These are phyloP conservation scores for Plectosphaerella plurivora DNA, from an alignment of 2,329 filamentous ascomycete genomes.

Conservation along the genomic window DNA sequence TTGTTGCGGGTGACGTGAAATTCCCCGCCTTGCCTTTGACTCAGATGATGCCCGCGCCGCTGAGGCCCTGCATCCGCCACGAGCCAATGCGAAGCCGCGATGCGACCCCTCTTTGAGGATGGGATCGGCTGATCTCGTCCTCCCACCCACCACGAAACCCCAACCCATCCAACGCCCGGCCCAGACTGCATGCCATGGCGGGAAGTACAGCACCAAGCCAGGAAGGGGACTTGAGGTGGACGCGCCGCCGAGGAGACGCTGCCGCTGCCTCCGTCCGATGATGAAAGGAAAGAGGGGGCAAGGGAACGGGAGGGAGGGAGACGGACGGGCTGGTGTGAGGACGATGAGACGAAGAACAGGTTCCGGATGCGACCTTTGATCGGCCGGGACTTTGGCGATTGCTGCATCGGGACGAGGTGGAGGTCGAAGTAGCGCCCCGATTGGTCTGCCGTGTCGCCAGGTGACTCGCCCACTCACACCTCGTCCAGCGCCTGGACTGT, in stretches of 20 bases:
- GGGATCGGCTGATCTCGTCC: neutral
- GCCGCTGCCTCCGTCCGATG: no score
- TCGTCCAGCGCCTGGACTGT: neutral
- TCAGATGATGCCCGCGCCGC: neutral
- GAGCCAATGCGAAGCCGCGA: neutral
- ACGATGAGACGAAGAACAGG: neutral
- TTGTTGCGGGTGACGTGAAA: neutral
- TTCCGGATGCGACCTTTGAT: neutral
- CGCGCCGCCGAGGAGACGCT: no score
- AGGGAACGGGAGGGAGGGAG: no score
- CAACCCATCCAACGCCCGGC: neutral
- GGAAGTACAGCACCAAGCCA: no score
- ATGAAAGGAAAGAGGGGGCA: no score
- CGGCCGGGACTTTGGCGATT: neutral
- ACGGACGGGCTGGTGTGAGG: neutral
- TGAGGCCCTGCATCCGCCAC: neutral
- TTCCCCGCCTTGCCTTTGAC: neutral
- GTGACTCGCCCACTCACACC: constrained; percentile 4
- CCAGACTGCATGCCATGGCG: no score
- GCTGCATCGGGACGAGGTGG: constrained; percentile 2
- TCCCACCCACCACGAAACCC: neutral
- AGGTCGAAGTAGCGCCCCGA: neutral
- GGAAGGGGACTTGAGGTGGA: no score
- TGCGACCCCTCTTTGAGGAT: neutral
- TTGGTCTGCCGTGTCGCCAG: neutral